Evolutionary conservation across 352 stramenopile species (phyloP), one percentile per base, ranked within the genome.

Genomic region (Achlya hypogyna): DNA sequence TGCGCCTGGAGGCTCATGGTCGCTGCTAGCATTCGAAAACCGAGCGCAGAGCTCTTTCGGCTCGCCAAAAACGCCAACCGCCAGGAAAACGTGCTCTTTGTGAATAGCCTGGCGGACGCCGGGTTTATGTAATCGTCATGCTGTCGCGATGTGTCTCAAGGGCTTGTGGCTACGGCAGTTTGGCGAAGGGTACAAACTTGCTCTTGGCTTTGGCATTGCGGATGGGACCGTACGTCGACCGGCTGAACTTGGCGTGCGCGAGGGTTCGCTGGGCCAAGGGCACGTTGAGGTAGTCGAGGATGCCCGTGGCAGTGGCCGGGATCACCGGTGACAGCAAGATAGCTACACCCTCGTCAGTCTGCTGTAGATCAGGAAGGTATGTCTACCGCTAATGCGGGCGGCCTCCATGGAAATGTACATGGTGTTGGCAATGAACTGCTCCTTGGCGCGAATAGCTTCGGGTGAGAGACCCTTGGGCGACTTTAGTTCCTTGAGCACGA

Each of bases 41-140:
- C 92, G 60, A 89, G 79, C 69, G 79, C 79, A 3, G 86, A 93
- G 71, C 63, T 95, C 31, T 92, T 91, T 73, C 85, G 90, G 62
- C 70, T 92, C 27, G 84, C 86, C 23, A 86, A 84, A 49, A 91
- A 93, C 38, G 86, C 86, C 53, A 95, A 95, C 65, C 91, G 81
- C 23, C 83, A 95, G 64, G 86, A 95, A 70, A 92, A 84, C 51
- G 90, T 93, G 71, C 69, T 92, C 73, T 93, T 93, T 72, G 86
- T 95, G 45, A 95, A 95, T 65, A 93, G 83, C 72, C 68, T 95
- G 70, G 92, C 86, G 31, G 86, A 95, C 69, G 86, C 86, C 32
- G 86, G 86, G 25, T 95, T 95, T 51, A 73, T 95, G 40, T 95
- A 72, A 66, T 43, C 42, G 25, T 10, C 38, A 18, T 51, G 23